These are phyloP conservation scores for Diaporthe sp. DNA, from an alignment of 2,329 filamentous ascomycete genomes.

Conservation along the genomic window DNA sequence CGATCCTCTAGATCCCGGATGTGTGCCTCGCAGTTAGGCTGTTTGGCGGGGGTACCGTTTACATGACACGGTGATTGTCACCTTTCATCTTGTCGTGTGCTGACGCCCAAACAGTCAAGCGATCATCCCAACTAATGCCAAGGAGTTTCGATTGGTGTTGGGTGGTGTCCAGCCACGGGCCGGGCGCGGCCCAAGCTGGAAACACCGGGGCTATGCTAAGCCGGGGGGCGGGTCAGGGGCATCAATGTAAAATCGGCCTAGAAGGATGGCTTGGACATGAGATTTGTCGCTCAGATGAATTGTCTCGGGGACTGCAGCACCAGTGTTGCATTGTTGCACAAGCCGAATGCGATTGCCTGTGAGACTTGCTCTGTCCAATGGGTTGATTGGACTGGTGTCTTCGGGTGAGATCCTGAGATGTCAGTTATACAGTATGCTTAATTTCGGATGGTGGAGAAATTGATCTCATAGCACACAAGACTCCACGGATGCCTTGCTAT, in stretches of 20 bases:
- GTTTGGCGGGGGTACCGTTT: not conserved
- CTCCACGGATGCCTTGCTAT: not conserved
- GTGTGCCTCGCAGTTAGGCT: not conserved
- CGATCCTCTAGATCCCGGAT: not conserved
- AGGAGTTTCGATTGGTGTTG: constrained; percentile 31
- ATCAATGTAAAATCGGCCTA: constrained; percentile 14
- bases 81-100: constrained; percentile 19
- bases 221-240: constrained; percentile 16
- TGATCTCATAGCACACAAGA: not conserved
- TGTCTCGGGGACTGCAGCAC: constrained; percentile 28
- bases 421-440: constrained; percentile 19
- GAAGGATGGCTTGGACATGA: not conserved
- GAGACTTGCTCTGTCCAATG: not conserved
- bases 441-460: constrained; percentile 3
- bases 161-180: constrained; percentile 19
- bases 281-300: constrained; percentile 25
- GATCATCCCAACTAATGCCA: constrained; percentile 17
- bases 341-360: constrained; percentile 11
- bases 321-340: constrained; percentile 29
- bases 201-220: constrained; percentile 16
- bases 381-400: constrained; percentile 7
- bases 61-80: constrained; percentile 21
- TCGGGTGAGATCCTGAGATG: constrained; percentile 23
- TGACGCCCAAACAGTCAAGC: constrained; percentile 17
- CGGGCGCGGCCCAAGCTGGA: constrained; percentile 23